Evolutionary conservation across 1,284 basidiomycete genomes (phyloP).

Genomic region (Gymnopus androsaceus): DNA sequence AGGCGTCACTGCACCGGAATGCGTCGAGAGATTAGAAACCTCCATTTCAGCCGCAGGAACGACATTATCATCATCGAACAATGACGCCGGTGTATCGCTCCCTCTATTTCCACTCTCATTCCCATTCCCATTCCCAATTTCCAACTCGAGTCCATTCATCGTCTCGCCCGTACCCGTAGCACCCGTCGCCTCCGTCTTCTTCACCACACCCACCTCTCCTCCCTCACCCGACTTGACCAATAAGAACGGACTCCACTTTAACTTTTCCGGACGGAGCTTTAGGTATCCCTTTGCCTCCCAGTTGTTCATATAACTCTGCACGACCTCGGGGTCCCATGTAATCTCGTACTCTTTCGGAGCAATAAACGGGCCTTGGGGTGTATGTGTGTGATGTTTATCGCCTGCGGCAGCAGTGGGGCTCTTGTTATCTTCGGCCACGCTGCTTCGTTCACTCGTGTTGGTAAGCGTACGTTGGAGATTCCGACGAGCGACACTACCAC

Average conservation of each 20-base stretch:
- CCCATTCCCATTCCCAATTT: slow-evolving; percentile 20
- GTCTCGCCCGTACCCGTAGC: slow-evolving; percentile 24
- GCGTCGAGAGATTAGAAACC: slow-evolving; percentile 1
- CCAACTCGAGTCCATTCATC: slow-evolving; percentile 22
- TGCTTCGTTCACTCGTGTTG: slow-evolving; percentile 17
- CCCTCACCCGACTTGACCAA: slow-evolving; percentile 32
- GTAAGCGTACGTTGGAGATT: slow-evolving; percentile 62
- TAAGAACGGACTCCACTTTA: slow-evolving; percentile 96
- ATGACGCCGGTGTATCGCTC: slow-evolving; percentile 7
- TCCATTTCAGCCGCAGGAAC: slow-evolving; percentile 14
- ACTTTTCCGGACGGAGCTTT: slow-evolving; percentile 78
- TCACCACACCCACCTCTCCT: slow-evolving; percentile 22
- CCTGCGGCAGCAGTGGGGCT: no score
- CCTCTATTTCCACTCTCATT: slow-evolving; percentile 5
- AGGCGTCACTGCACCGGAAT: not conserved
- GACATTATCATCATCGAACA: slow-evolving; percentile 20
- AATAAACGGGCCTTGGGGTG: slow-evolving; percentile 48
- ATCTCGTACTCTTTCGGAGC: slow-evolving; percentile 80
- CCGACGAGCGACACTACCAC: slow-evolving; percentile 57
- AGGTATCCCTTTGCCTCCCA: slow-evolving; percentile 86
- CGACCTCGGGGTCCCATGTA: slow-evolving; percentile 69
- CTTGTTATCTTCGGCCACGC: not conserved
- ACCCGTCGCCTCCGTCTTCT: slow-evolving; percentile 42
- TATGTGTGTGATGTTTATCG: slow-evolving; percentile 46
- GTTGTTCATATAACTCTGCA: slow-evolving; percentile 65